A percentile compares a stretch with the other conserved stretches of the same genome.
Conservation (phyloP, 164 flowering plant genomes). For the Akebia trifoliata region DNA sequence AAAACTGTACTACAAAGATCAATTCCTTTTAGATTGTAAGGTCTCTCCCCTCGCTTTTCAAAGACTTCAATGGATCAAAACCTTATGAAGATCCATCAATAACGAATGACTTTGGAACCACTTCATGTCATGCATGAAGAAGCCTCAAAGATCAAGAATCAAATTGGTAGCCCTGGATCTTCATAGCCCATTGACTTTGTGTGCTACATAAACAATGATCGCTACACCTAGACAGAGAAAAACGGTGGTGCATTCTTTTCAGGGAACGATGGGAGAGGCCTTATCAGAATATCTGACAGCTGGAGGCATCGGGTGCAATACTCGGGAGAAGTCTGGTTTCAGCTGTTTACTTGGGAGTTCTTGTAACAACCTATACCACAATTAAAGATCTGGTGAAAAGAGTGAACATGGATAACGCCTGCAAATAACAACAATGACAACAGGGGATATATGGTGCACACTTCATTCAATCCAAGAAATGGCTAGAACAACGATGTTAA, state of each 20-base stretch:
- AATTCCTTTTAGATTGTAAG: background rate
- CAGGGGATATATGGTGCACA: too few relatives aligned
- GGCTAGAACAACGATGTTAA: too few relatives aligned
- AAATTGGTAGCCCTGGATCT: conserved; percentile 6
- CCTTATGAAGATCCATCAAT: background rate
- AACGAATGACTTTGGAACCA: background rate
- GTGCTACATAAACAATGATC: conserved; percentile 14
- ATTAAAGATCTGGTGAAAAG: background rate
- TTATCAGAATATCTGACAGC: conserved; percentile 61
- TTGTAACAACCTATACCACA: conserved; percentile 47
- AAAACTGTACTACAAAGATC: conserved; percentile 5
- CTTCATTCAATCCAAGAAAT: too few relatives aligned
- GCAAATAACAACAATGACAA: too few relatives aligned
- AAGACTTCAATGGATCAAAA: conserved; percentile 4
- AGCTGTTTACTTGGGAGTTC: conserved; percentile 51
- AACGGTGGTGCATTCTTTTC: conserved; percentile 18
- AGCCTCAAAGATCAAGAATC: conserved; percentile 1
- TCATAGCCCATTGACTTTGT: conserved; percentile 7
- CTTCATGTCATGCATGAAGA: conserved; percentile 1
- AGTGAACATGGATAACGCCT: background rate
- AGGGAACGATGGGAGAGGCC: conserved; percentile 54
- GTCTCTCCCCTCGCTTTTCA: background rate
- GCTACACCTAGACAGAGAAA: conserved; percentile 9
- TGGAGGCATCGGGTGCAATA: conserved; percentile 53
- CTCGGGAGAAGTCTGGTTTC: conserved; percentile 55